Conservation (phyloP, 768 basidiomycete species). For the Tulasnella sp. region DNA sequence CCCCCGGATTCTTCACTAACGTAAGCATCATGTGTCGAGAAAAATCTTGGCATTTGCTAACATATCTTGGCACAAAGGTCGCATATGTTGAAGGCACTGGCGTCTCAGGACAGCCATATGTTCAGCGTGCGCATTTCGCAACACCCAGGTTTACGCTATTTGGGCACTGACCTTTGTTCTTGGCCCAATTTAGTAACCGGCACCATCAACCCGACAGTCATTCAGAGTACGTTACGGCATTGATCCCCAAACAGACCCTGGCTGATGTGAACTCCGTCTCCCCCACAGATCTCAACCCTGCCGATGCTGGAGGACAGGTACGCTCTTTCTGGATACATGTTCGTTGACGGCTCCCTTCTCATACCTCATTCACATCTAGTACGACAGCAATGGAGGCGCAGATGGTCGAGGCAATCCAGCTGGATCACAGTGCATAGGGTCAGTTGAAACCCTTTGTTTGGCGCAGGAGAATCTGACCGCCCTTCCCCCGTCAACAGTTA, state of each 20-base stretch:
- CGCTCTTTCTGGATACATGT: neutral
- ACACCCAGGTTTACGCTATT: neutral
- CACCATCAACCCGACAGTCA: neutral
- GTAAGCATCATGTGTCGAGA: neutral
- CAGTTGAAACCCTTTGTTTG: neutral
- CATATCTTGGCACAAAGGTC: neutral
- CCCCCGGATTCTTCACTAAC: neutral
- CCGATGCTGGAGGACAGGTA: neutral
- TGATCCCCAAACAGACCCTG: neutral
- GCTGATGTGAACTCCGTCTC: neutral
- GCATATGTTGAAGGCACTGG: neutral
- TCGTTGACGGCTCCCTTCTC: neutral
- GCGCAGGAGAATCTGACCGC: neutral
- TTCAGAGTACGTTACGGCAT: neutral
- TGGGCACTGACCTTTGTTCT: neutral
- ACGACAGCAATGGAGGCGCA: conserved; percentile 17
- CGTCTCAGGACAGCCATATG: neutral
- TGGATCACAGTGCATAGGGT: conserved; percentile 13
- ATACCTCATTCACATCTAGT: neutral
- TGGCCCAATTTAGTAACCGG: neutral
- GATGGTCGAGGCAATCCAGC: neutral
- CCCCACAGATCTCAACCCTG: neutral
- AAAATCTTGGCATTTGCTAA: neutral
- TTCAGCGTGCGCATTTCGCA: neutral
- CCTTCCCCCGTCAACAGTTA: neutral